These are phyloP conservation scores for Globisporangium takayamanum DNA, from an alignment of 352 stramenopile species.

Conservation along the genomic window DNA sequence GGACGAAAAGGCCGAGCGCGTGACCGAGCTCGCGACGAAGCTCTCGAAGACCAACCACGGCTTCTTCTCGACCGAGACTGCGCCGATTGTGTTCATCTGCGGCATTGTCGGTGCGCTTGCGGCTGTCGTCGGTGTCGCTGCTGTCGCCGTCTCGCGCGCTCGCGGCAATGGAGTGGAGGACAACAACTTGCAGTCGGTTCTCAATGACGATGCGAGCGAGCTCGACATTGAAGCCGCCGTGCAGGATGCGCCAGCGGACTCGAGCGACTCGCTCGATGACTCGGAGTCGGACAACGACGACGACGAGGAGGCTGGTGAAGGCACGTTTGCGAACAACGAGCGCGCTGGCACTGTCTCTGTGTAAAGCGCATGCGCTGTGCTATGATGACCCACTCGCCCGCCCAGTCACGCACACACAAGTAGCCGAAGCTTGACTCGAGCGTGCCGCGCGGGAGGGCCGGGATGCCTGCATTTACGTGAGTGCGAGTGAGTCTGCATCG, in stretches of 20 bases:
- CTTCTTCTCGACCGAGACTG: conserved; percentile 30
- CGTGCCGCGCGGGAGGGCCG: too few species aligned
- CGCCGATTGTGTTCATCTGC: conserved; percentile 55
- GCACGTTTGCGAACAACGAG: conserved; percentile 47
- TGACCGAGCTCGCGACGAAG: conserved; percentile 54
- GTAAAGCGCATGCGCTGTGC: not conserved
- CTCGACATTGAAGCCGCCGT: conserved; percentile 49
- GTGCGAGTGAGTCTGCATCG: not conserved
- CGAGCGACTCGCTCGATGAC: conserved; percentile 33
- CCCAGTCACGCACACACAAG: too few species aligned
- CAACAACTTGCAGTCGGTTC: conserved; percentile 29
- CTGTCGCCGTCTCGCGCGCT: conserved; percentile 33
- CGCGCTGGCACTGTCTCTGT: conserved; percentile 23
- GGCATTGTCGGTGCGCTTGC: conserved; percentile 59
- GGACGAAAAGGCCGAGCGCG: conserved; percentile 20
- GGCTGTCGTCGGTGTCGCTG: conserved; percentile 55
- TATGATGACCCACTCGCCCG: not conserved
- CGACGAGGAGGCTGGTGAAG: conserved; percentile 43
- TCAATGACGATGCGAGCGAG: conserved; percentile 31
- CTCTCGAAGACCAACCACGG: conserved; percentile 31
- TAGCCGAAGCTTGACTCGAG: too few species aligned
- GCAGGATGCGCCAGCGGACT: conserved; percentile 29
- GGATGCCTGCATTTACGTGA: too few species aligned
- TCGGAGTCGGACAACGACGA: conserved; percentile 46
- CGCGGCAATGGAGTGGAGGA: conserved; percentile 18